Conservation (phyloP, 169 alveolate species). For the Plasmodium gonderi region DNA sequence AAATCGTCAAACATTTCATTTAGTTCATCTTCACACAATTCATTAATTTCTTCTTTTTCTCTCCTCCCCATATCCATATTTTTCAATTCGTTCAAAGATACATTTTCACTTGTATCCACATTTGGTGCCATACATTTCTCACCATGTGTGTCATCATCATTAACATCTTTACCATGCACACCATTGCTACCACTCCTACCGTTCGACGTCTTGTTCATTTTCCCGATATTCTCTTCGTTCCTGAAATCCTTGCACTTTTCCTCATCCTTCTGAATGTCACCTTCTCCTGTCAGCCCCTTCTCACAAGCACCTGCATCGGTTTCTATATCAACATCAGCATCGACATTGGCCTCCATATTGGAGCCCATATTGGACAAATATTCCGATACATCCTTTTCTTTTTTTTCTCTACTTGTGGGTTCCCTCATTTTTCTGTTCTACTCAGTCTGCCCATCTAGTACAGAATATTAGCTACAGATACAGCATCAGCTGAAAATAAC, state of each 20-base stretch:
- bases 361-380: too few relatives aligned
- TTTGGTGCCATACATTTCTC: neutral
- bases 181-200: too few relatives aligned
- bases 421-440: neutral
- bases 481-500: neutral
- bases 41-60: neutral
- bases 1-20: constrained; percentile 54
- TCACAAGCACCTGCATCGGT: too few relatives aligned
- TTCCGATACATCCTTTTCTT: neutral
- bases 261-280: neutral
- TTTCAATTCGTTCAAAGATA: neutral
- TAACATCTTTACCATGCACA: neutral
- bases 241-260: too few relatives aligned
- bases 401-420: neutral
- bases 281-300: too few relatives aligned
- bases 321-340: too few relatives aligned
- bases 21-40: constrained; percentile 14
- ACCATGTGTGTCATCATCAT: neutral
- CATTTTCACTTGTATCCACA: neutral
- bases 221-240: too few relatives aligned
- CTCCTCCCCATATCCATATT: neutral
- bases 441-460: neutral
- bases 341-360: too few relatives aligned
- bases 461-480: neutral
- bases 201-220: too few relatives aligned